These are phyloP conservation scores for Kernera saxatilis DNA, from an alignment of 345 rosid species.

Conservation along the genomic window DNA sequence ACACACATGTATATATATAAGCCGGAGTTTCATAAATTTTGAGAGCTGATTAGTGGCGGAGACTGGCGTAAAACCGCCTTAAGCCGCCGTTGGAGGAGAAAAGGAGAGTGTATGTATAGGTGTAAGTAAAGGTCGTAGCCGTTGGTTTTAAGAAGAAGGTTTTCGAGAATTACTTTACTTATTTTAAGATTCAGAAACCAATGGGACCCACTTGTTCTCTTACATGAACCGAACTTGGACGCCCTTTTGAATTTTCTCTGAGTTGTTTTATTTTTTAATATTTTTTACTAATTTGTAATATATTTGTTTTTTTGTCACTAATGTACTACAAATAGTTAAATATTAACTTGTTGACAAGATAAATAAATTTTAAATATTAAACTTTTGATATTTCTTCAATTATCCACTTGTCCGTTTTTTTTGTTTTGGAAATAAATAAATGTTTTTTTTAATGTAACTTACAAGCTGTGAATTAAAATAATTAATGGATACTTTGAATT, in stretches of 20 bases:
- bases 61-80: neutral
- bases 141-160: constrained; percentile 30
- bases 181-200: constrained; percentile 11
- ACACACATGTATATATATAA: neutral
- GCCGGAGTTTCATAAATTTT: neutral
- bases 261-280: neutral
- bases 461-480: constrained; percentile 14
- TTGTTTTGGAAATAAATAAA: neutral
- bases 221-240: constrained; percentile 39
- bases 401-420: constrained; percentile 11
- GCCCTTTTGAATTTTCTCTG: constrained; percentile 9
- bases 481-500: constrained; percentile 5
- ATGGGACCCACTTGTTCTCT: constrained; percentile 29
- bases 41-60: neutral
- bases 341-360: neutral
- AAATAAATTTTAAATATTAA: neutral
- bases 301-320: constrained; percentile 1
- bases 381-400: neutral
- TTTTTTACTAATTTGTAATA: neutral
- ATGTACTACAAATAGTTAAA: neutral
- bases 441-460: constrained; percentile 8
- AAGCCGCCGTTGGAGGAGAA: constrained; percentile 26
- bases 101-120: constrained; percentile 6
- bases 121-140: constrained; percentile 32
- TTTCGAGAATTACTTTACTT: constrained; percentile 9